Evolutionary conservation across 2,329 filamentous ascomycete genomes (phyloP), one percentile per base, ranked within the genome.

Genomic region (Paramyrothecium sp.): DNA sequence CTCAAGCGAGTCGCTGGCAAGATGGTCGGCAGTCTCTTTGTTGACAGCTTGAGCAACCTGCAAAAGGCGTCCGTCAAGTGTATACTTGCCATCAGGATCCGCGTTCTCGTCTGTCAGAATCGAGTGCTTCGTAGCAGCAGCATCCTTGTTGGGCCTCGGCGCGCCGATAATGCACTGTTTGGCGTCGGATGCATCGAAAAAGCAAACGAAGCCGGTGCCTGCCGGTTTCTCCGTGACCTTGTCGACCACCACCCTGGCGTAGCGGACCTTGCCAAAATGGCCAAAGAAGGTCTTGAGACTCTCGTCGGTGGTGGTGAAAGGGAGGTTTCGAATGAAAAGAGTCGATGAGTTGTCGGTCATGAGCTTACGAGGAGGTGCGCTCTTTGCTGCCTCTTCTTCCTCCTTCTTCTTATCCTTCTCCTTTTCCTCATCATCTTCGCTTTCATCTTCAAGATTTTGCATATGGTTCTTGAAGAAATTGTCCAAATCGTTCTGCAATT

Each of bases 171-270:
- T 79, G 70, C 95, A 98, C 20, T 80, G 73, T 69, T 88, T 86
- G 62, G 89, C 91, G 68, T 97, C 91, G 20, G 89, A 85, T 41
- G 81, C 77, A 53, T 89, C 88, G 75, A 88, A 89, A 76, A 99
- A 99, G 76, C 92, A 96, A 30, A 98, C 94, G 68, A 99, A 99
- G 3, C 89, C 95, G 33, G 94, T 98, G 23, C 95, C 95, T 51
- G 90, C 91, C 2, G 95, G 91, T 54, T 91, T 88, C 64, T 93
- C 92, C 0, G 92, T 97, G 22, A 87, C 85, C 51, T 83, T 88
- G 70, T 99, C 94, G 70, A 96, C 84, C 41, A 99, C 96, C 11
- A 97, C 88, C 62, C 96, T 85, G 5, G 94, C 95, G 71, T 98
- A 99, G 41, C 93, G 86, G 44, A 97, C 80, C n/a, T 83, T 83